These are phyloP conservation scores for Cantharellus anzutake DNA, from an alignment of 768 basidiomycete genomes.

Conservation along the genomic window DNA sequence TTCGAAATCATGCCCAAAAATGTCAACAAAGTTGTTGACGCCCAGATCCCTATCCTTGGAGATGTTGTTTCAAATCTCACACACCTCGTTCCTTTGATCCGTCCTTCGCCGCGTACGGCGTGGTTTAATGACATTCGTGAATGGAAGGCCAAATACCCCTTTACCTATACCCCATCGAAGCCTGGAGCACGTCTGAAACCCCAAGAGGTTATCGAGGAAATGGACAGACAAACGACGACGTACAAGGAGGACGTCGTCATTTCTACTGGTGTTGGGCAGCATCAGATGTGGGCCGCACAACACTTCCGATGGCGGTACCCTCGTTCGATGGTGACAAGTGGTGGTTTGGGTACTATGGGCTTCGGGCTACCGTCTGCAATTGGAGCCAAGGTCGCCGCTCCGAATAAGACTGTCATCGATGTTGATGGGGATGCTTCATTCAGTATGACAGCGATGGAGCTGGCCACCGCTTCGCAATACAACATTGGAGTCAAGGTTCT, in stretches of 20 bases:
- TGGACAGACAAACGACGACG: conserved; percentile 59
- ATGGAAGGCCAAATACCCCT: conserved; percentile 84
- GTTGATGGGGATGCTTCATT: conserved; percentile 97
- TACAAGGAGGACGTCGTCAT: conserved; percentile 77
- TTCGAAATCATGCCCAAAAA: conserved; percentile 99
- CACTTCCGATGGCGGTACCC: conserved; percentile 82
- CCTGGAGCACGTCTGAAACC: conserved; percentile 70
- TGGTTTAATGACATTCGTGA: conserved; percentile 72
- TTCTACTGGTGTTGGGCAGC: conserved; percentile 92
- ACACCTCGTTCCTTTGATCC: conserved; percentile 63
- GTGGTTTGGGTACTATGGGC: conserved; percentile 98
- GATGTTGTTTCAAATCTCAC: conserved; percentile 77
- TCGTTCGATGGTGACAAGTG: conserved; percentile 75
- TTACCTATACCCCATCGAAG: conserved; percentile 55
- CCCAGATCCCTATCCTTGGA: conserved; percentile 82
- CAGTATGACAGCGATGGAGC: conserved; percentile 99
- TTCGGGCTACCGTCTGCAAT: conserved; percentile 89
- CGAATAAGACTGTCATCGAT: conserved; percentile 84
- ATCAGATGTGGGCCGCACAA: conserved; percentile 99
- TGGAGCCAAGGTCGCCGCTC: conserved; percentile 92
- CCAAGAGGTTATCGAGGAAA: conserved; percentile 88
- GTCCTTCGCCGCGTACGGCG: conserved; percentile 36
- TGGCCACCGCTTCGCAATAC: conserved; percentile 81
- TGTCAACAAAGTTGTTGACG: conserved; percentile 95
- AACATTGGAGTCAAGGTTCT: conserved; percentile 90